phyloP scores from a whole-genome alignment of 495 filamentous ascomycete genomes.

The Emericellopsis terricola region DNA sequence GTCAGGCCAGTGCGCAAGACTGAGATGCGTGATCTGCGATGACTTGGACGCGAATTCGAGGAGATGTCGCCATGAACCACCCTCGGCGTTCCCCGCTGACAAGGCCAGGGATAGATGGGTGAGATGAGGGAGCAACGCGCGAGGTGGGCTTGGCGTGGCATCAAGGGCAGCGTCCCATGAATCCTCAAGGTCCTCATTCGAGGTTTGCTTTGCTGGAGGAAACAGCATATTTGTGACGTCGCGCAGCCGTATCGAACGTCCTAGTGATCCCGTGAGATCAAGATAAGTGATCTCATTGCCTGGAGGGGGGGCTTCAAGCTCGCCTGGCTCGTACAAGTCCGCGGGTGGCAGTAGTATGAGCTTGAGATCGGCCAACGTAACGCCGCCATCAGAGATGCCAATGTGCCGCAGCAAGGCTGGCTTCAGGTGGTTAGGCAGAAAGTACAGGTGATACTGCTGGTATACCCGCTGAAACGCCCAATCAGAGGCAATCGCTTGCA shows the following conservation, averaged over 20 bases:
- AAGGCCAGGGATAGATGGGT: conserved; percentile 39
- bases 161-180: conserved; percentile 21
- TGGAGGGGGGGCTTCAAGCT: conserved; percentile 16
- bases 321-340: conserved; percentile 7
- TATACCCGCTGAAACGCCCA: conserved; percentile 53
- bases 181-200: conserved; percentile 13
- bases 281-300: conserved; percentile 38
- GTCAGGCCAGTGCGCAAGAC: conserved; percentile 63
- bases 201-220: conserved; percentile 5
- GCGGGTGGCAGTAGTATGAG: conserved; percentile 16
- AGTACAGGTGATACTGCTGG: conserved; percentile 45
- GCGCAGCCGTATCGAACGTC: conserved; percentile 36
- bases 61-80: conserved; percentile 49
- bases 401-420: conserved; percentile 44
- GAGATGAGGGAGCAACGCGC: conserved; percentile 23
- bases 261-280: conserved; percentile 45
- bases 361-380: conserved; percentile 24
- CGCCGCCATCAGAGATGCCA: conserved; percentile 23
- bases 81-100: conserved; percentile 9
- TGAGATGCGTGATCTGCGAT: conserved; percentile 54
- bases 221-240: conserved; percentile 38
- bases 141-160: conserved; percentile 8
- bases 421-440: conserved; percentile 44
- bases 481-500: conserved; percentile 44
- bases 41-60: conserved; percentile 42